Percentiles rank a stretch among this genome's conserved stretches.
These are phyloP conservation scores for Leptographium radiaticola DNA, from an alignment of 2,329 filamentous ascomycete genomes.

Conservation along the genomic window DNA sequence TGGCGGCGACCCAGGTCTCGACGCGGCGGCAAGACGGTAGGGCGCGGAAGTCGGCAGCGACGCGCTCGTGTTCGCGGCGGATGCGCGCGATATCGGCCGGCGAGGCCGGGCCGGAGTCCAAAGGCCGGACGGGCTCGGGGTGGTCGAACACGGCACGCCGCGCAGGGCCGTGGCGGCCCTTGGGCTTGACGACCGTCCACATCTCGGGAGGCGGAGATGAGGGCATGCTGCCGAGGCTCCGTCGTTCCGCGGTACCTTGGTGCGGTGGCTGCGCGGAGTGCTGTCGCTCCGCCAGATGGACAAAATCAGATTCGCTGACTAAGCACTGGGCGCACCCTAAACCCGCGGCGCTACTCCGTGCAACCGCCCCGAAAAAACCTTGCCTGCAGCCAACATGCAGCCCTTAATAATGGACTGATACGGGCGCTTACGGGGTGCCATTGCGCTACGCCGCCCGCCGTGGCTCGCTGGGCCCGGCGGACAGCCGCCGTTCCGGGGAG, in stretches of 20 bases:
- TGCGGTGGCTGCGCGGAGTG: too few species aligned
- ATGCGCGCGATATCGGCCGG: slow-evolving; percentile 8
- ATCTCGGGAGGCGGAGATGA: neutral
- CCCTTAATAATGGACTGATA: neutral
- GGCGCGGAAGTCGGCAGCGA: slow-evolving; percentile 12
- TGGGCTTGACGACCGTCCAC: neutral
- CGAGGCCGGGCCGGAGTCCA: neutral
- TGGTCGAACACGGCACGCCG: neutral
- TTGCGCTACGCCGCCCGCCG: neutral
- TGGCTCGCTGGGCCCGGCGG: too few species aligned
- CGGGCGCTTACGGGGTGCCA: neutral
- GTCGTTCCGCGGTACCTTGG: too few species aligned
- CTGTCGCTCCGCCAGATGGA: too few species aligned
- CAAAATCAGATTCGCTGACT: too few species aligned
- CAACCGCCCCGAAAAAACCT: neutral
- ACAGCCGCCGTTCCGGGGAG: too few species aligned
- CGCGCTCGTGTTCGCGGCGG: slow-evolving; percentile 13
- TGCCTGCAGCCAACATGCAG: neutral
- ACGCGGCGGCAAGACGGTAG: slow-evolving; percentile 20
- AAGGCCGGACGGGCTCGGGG: neutral
- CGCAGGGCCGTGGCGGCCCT: neutral
- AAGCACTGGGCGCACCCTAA: too few species aligned
- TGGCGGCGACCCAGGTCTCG: slow-evolving; percentile 18
- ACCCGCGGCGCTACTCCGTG: too few species aligned
- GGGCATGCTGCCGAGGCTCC: neutral